A percentile compares a stretch with the other conserved stretches of the same genome.
Evolutionary conservation across 306 rosid species (phyloP).

Genomic region (Hylodesmum podocarpum): DNA sequence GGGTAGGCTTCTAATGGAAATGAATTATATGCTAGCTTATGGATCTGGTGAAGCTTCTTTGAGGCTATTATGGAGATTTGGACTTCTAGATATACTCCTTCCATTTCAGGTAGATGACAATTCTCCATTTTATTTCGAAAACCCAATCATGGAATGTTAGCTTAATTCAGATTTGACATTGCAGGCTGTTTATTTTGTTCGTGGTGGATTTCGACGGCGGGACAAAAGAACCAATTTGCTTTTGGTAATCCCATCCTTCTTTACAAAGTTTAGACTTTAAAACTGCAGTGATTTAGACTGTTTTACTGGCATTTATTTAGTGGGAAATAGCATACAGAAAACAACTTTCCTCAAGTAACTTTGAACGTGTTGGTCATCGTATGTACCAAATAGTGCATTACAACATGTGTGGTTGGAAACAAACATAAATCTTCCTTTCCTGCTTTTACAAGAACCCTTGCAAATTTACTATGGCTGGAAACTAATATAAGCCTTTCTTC

Average conservation of each 20-base stretch:
- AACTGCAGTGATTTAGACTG: background rate
- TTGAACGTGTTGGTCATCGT: conserved; percentile 17
- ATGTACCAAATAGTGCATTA: conserved; percentile 5
- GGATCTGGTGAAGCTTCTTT: conserved; percentile 91
- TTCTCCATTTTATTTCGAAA: conserved; percentile 17
- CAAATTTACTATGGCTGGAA: background rate
- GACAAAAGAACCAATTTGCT: conserved; percentile 88
- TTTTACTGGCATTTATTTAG: background rate
- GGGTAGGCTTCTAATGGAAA: conserved; percentile 87
- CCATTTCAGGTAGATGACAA: conserved; percentile 62
- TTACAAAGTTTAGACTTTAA: conserved; percentile 19
- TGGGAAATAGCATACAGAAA: background rate
- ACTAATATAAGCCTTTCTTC: background rate
- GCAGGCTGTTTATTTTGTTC: conserved; percentile 86
- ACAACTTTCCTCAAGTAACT: conserved; percentile 18
- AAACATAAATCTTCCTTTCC: background rate
- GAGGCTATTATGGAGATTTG: conserved; percentile 79
- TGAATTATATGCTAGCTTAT: conserved; percentile 86
- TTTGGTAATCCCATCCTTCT: conserved; percentile 54
- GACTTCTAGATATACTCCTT: conserved; percentile 80
- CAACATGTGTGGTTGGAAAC: background rate
- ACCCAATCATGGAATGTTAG: conserved; percentile 17
- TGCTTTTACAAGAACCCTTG: background rate
- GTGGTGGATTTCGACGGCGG: conserved; percentile 66
- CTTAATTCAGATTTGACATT: conserved; percentile 33